Evolutionary conservation across 179 eudicot genomes (phyloP).

Genomic region (Spinacia oleracea): DNA sequence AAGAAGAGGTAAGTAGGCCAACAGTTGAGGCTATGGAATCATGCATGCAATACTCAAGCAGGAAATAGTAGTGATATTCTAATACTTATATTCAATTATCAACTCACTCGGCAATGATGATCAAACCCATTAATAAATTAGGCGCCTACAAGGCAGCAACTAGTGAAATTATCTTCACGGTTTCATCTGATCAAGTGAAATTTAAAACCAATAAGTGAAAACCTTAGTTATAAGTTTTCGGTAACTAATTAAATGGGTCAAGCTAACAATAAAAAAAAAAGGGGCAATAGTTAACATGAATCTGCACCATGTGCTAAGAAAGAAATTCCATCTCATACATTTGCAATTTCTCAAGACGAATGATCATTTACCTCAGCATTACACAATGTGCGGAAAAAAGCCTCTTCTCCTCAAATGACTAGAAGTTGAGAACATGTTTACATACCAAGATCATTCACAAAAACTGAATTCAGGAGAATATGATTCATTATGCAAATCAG

Average conservation of each 20-base stretch:
- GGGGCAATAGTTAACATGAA: conserved; percentile 7
- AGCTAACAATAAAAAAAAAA: not conserved
- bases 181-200: conserved; percentile 3
- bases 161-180: conserved; percentile 1
- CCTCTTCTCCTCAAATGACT: no score
- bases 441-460: no score
- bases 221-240: not conserved
- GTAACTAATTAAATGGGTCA: not conserved
- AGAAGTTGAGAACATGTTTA: no score
- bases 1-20: not conserved
- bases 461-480: no score
- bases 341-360: not conserved
- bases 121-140: conserved; percentile 94
- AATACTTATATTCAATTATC: no score
- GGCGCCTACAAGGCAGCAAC: conserved; percentile 58
- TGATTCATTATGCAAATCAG: no score
- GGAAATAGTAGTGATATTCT: not conserved
- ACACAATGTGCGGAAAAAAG: conserved; percentile 48
- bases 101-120: conserved; percentile 93
- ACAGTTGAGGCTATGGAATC: not conserved
- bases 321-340: conserved; percentile 2
- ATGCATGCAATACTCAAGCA: conserved; percentile 6
- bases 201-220: not conserved
- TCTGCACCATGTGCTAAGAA: not conserved
- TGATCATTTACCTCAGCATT: conserved; percentile 43